Evolutionary conservation across 73 alveolate genomes (phyloP), one percentile per base, ranked within the genome.

Genomic region (Paramecium bursaria): DNA sequence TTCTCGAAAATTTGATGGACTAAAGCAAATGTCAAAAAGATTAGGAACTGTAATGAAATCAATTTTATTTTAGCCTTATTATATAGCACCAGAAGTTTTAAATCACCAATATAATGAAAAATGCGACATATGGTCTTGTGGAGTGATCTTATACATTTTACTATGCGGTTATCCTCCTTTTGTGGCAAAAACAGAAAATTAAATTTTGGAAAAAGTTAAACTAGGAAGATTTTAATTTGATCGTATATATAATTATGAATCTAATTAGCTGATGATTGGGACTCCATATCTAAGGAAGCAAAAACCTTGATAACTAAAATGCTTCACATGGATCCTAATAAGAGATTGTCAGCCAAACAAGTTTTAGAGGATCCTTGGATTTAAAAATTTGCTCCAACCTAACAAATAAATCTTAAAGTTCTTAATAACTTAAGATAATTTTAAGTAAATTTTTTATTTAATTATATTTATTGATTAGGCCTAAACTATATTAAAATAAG

Each of bases 51-150:
- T 79, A 79, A 30, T 27, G 11, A 46, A 1, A 9, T 27, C 2
- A 9, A 35, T 19, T 10, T 21, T 10, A 77, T 50, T n/a, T 39
- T 22, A 82, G 88, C 77, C 89, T 7, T 90, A 57, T 46, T 90
- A 86, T 39, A 86, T 17, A 13, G 93, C 95, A 21, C 95, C 95
- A 15, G 95, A 90, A 86, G 88, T 87, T 3, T 61, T 86, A 33
- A 74, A 85, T 46, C 74, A 67, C 54, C 25, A 85, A 35, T 90
- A 86, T 47, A 60, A 86, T 74, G 95, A 90, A 51, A 90, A 90
- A 75, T 86, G 95, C 51, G 93, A 90, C 48, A 61, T 90, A 21
- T 90, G 95, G 95, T 75, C 92, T 13, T 86, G 92, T 75, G 95
- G 95, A 4, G 93, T 90, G 30, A 90, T 90, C 5, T 55, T 90